These are phyloP conservation scores for Alternaria brassicicola DNA, from an alignment of 2,329 filamentous ascomycete species.

Conservation along the genomic window DNA sequence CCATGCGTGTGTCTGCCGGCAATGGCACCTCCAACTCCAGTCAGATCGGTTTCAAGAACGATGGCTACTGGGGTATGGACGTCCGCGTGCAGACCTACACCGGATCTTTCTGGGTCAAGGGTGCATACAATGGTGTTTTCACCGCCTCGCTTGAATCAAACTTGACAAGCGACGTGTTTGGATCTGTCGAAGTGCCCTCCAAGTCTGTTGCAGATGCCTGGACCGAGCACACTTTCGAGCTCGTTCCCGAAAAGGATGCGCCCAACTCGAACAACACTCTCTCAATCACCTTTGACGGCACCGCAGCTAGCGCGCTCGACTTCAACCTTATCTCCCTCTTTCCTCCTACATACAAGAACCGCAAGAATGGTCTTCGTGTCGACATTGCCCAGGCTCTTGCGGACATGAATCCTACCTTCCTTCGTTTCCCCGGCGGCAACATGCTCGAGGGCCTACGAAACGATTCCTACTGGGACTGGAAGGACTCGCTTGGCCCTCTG, in stretches of 20 bases:
- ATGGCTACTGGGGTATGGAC: constrained; percentile 60
- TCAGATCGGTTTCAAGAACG: constrained; percentile 56
- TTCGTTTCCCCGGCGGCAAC: constrained; percentile 60
- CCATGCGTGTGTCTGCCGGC: constrained; percentile 50
- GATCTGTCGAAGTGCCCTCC: constrained; percentile 37
- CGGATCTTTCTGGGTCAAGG: constrained; percentile 58
- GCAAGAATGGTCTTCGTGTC: constrained; percentile 58
- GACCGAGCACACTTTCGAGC: constrained; percentile 51
- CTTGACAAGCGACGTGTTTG: constrained; percentile 52
- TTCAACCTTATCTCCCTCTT: constrained; percentile 62
- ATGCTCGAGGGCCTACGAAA: constrained; percentile 48
- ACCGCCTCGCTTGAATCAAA: constrained; percentile 50
- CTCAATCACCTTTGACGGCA: constrained; percentile 56
- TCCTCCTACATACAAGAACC: constrained; percentile 60
- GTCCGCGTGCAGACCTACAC: constrained; percentile 57
- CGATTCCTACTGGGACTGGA: constrained; percentile 51
- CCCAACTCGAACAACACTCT: constrained; percentile 60
- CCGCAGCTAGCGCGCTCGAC: constrained; percentile 34
- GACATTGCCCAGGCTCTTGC: constrained; percentile 57
- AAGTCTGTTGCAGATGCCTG: constrained; percentile 45
- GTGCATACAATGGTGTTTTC: constrained; percentile 44
- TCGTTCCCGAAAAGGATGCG: constrained; percentile 44
- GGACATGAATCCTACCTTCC: constrained; percentile 53
- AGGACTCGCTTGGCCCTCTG: constrained; percentile 57
- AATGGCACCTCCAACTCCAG: constrained; percentile 46